phyloP scores from a whole-genome alignment of 192 early-diverging fungal genomes.

The Coemansia reversa region DNA sequence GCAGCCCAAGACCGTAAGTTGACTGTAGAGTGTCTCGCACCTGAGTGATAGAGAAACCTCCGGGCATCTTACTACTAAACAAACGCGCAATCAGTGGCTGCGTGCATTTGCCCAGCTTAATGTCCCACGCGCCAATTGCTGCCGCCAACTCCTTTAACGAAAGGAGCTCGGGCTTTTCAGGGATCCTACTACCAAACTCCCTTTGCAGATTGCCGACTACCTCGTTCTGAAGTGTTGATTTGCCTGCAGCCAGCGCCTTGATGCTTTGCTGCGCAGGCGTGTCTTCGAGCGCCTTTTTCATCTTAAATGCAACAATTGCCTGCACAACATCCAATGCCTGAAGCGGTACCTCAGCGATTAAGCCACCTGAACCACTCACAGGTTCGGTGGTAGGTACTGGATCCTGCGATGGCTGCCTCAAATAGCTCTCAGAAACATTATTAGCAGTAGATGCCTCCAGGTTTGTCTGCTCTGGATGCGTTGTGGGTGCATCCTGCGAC shows the following conservation, averaged over 20 bases:
- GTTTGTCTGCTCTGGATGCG: neutral
- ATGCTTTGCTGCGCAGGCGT: conserved; percentile 64
- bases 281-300: conserved; percentile 59
- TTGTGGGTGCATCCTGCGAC: neutral
- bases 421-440: neutral
- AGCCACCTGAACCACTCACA: neutral
- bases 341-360: conserved; percentile 68
- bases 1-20: conserved; percentile 73
- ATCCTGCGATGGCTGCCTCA: neutral
- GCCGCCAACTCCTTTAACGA: conserved; percentile 74
- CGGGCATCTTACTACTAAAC: conserved; percentile 88
- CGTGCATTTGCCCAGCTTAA: conserved; percentile 81
- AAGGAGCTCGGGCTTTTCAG: conserved; percentile 88
- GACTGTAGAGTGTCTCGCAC: conserved; percentile 68
- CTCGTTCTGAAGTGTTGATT: conserved; percentile 90
- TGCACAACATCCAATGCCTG: conserved; percentile 73
- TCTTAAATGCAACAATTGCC: conserved; percentile 84
- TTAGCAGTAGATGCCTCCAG: too few relatives aligned
- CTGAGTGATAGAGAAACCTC: conserved; percentile 76
- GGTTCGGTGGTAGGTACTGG: neutral
- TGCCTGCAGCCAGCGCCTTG: conserved; percentile 81
- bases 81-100: conserved; percentile 86
- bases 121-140: conserved; percentile 69
- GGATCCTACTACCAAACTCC: conserved; percentile 77
- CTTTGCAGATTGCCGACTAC: conserved; percentile 85